Evolutionary conservation across 192 early-diverging fungal genomes (phyloP).

Genomic region (Backusella parvicylindrica): DNA sequence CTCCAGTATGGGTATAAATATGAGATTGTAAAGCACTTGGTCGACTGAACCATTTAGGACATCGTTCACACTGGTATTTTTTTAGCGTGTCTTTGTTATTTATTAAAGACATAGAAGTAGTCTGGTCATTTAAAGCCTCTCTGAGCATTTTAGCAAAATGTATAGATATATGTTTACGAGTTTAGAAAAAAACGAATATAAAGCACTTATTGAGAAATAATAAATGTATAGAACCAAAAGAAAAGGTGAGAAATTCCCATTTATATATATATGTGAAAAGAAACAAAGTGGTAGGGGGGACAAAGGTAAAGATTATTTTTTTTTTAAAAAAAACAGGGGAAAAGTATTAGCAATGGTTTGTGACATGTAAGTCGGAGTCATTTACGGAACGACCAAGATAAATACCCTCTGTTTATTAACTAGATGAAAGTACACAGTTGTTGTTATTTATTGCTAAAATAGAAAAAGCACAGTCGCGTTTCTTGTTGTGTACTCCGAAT

Average conservation of each 20-base stretch:
- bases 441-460: neutral
- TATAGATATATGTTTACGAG: neutral
- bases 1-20: constrained; percentile 28
- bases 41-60: constrained; percentile 17
- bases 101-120: neutral
- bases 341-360: neutral
- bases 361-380: constrained; percentile 2
- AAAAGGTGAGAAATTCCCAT: neutral
- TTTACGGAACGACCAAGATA: neutral
- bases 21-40: constrained; percentile 21
- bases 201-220: neutral
- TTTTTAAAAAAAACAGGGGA: neutral
- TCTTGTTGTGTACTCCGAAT: neutral
- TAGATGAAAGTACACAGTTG: neutral
- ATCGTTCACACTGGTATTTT: constrained; percentile 10
- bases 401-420: neutral
- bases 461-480: neutral
- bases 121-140: neutral
- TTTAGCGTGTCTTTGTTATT: neutral
- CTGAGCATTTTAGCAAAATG: neutral
- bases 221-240: neutral
- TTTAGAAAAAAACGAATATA: neutral
- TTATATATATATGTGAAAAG: neutral
- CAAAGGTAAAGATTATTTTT: neutral
- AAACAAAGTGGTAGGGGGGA: neutral